Percentiles rank a stretch among this genome's conserved stretches.
phyloP scores from a whole-genome alignment of 495 filamentous ascomycete genomes.

The Talaromyces adpressus region DNA sequence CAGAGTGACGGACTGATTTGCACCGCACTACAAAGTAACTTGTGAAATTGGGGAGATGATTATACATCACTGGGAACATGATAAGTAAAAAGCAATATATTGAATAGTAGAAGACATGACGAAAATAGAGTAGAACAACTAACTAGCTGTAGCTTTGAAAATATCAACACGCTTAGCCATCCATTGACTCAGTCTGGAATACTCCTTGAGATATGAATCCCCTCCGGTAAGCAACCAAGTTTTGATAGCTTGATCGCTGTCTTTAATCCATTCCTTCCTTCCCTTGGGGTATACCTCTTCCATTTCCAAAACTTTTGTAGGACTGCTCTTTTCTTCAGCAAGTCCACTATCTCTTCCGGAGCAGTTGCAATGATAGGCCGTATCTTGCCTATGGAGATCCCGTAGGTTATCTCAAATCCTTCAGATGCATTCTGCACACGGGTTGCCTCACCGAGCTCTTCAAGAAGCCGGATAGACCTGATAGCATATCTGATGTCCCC shows the following conservation, averaged over 20 bases:
- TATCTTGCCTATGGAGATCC: neutral
- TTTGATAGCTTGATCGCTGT: neutral
- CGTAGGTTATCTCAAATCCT: constrained; percentile 1
- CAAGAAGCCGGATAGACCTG: neutral
- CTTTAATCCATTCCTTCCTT: neutral
- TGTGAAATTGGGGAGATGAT: too few relatives aligned
- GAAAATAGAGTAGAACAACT: neutral
- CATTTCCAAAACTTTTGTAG: neutral
- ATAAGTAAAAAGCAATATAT: neutral
- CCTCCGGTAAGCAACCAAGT: neutral
- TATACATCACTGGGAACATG: neutral
- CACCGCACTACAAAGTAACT: too few relatives aligned
- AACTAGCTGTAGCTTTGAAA: neutral
- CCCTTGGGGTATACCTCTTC: neutral
- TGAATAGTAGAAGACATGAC: neutral
- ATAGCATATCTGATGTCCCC: neutral
- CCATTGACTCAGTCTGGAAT: neutral
- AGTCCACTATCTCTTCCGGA: neutral
- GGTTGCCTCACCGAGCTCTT: neutral
- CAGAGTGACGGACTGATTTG: neutral
- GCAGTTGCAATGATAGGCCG: neutral
- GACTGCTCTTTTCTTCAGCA: neutral
- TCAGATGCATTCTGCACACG: neutral
- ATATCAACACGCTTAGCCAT: neutral
- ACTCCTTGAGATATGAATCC: neutral